These are phyloP conservation scores for Erigeron philadelphicus DNA, from an alignment of 140 eudicot species.

Conservation along the genomic window DNA sequence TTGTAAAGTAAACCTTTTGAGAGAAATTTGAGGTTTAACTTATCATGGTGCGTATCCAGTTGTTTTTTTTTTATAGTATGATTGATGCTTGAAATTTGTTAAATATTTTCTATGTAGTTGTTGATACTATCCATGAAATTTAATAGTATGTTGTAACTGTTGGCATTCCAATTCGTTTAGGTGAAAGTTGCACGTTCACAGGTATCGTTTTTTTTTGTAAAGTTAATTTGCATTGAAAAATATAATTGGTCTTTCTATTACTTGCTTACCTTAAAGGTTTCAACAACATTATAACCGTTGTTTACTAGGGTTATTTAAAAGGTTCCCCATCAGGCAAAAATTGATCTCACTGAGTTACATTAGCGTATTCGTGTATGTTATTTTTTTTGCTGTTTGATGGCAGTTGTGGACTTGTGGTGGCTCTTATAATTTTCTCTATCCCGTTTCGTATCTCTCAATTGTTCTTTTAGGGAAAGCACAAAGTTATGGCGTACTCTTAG, in stretches of 20 bases:
- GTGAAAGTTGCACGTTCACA: too few relatives aligned
- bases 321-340: not conserved
- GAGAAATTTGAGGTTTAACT: too few relatives aligned
- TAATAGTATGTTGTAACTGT: too few relatives aligned
- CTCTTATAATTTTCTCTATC: not conserved
- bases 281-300: not conserved
- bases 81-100: too few relatives aligned
- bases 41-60: too few relatives aligned
- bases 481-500: not conserved
- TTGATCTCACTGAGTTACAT: not conserved
- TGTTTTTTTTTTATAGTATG: too few relatives aligned
- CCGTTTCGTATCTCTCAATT: not conserved
- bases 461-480: not conserved
- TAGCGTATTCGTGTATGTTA: not conserved
- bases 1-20: too few relatives aligned
- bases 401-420: not conserved
- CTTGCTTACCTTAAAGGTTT: not conserved
- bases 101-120: too few relatives aligned
- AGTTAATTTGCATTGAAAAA: not conserved
- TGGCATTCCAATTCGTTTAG: too few relatives aligned
- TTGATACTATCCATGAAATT: too few relatives aligned
- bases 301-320: not conserved
- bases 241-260: not conserved
- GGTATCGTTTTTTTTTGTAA: not conserved
- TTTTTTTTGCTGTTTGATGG: slow-evolving; percentile 6